A percentile compares a stretch with the other conserved stretches of the same genome.
phyloP scores from a whole-genome alignment of 768 basidiomycete genomes.

The Daedaleopsis nitida region DNA sequence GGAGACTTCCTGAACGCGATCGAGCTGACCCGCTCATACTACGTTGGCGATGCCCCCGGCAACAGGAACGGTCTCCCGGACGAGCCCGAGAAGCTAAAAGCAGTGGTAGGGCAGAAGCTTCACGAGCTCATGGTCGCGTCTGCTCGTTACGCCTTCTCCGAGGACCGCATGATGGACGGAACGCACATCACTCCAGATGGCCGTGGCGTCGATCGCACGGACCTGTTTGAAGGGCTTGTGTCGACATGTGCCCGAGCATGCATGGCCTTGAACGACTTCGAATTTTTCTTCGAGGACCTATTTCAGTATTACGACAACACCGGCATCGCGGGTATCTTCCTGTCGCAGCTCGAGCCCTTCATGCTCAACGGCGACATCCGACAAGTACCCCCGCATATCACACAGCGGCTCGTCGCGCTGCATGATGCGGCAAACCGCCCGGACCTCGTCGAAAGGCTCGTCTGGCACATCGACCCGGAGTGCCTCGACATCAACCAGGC shows the following conservation, averaged over 20 bases:
- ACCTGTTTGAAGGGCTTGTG: constrained; percentile 88
- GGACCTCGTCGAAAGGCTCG: constrained; percentile 82
- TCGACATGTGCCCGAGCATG: constrained; percentile 75
- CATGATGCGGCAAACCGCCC: constrained; percentile 73
- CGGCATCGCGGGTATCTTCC: constrained; percentile 84
- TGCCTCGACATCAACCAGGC: constrained; percentile 94
- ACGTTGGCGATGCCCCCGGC: constrained; percentile 75
- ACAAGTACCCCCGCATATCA: constrained; percentile 82
- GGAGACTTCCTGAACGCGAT: constrained; percentile 93
- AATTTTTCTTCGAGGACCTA: constrained; percentile 91
- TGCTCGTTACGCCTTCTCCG: constrained; percentile 87
- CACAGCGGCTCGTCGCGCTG: constrained; percentile 77
- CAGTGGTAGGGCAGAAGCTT: constrained; percentile 73
- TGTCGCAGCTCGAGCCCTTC: constrained; percentile 79
- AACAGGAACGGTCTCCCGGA: constrained; percentile 87
- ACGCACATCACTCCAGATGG: constrained; percentile 83
- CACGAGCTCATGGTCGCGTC: constrained; percentile 87
- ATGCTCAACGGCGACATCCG: constrained; percentile 74
- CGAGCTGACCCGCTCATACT: constrained; percentile 81
- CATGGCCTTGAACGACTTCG: constrained; percentile 75
- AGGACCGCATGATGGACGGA: constrained; percentile 89
- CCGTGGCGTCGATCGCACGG: constrained; percentile 89
- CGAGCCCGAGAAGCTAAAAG: constrained; percentile 54
- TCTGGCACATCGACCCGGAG: constrained; percentile 94
- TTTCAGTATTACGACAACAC: constrained; percentile 86